phyloP scores from a whole-genome alignment of 768 basidiomycete genomes.

The Podaxis sp. region DNA sequence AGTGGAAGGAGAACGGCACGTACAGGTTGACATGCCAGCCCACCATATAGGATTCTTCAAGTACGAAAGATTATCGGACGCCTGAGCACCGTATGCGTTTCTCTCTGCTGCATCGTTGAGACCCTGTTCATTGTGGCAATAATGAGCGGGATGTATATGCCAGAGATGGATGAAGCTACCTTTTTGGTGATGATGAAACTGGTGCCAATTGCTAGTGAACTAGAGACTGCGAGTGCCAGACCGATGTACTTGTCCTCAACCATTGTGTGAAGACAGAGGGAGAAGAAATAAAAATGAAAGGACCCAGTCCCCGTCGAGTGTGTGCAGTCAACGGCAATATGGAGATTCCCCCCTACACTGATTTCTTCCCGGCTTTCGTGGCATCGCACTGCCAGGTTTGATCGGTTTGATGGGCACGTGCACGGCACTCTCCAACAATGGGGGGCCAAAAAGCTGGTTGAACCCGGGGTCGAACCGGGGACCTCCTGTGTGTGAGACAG shows the following conservation, averaged over 20 bases:
- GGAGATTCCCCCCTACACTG: background rate
- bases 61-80: constrained; percentile 85
- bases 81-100: constrained; percentile 46
- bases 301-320: constrained; percentile 5
- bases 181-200: constrained; percentile 99
- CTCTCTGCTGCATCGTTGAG: constrained; percentile 79
- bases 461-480: constrained; percentile 38
- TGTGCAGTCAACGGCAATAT: background rate
- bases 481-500: constrained; percentile 35
- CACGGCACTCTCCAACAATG: background rate
- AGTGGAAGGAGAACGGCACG: constrained; percentile 33
- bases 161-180: constrained; percentile 40
- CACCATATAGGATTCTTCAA: constrained; percentile 95
- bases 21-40: constrained; percentile 91
- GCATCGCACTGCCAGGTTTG: constrained; percentile 1
- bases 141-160: background rate
- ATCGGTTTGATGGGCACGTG: constrained; percentile 13
- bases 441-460: constrained; percentile 30
- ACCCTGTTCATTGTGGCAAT: constrained; percentile 51
- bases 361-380: constrained; percentile 12
- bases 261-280: constrained; percentile 37
- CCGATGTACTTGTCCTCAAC: constrained; percentile 97
- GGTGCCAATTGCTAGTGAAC: constrained; percentile 86
- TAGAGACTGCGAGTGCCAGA: constrained; percentile 80
- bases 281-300: constrained; percentile 10